A percentile compares a stretch with the other conserved stretches of the same genome.
Evolutionary conservation across 2,329 filamentous ascomycete species (phyloP).

Genomic region (Hyphodiscus sp.): DNA sequence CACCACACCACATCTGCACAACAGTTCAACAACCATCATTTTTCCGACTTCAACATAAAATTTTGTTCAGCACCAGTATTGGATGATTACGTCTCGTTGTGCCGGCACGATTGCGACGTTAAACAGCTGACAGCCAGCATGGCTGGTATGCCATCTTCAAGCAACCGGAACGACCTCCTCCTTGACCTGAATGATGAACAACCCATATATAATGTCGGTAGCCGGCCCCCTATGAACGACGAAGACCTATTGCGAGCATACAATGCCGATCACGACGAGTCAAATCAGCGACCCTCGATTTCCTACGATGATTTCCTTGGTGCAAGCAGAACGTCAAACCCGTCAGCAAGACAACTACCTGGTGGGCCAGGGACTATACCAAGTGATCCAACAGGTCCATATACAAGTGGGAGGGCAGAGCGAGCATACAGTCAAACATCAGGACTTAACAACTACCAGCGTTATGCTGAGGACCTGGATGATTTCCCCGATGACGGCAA

Average conservation of each 20-base stretch:
- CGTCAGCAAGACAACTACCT: slow-evolving; percentile 37
- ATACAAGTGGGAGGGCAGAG: slow-evolving; percentile 12
- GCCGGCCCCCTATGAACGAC: slow-evolving; percentile 72
- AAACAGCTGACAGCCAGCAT: slow-evolving; percentile 39
- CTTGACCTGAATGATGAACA: slow-evolving; percentile 69
- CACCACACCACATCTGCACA: neutral
- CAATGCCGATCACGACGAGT: slow-evolving; percentile 52
- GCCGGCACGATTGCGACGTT: slow-evolving; percentile 23
- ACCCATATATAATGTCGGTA: slow-evolving; percentile 67
- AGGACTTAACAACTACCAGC: slow-evolving; percentile 78
- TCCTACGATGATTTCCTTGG: slow-evolving; percentile 96
- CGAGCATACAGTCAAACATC: slow-evolving; percentile 61
- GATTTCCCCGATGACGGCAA: slow-evolving; percentile 72
- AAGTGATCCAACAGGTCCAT: slow-evolving; percentile 17
- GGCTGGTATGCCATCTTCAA: slow-evolving; percentile 49
- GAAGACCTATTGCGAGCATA: slow-evolving; percentile 73
- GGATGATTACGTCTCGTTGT: slow-evolving; percentile 17
- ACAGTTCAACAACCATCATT: neutral
- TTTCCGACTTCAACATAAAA: neutral
- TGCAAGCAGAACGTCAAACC: slow-evolving; percentile 45
- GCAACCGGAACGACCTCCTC: slow-evolving; percentile 50
- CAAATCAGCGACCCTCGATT: slow-evolving; percentile 69
- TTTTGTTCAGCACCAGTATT: slow-evolving; percentile 1
- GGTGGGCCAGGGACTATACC: slow-evolving; percentile 27
- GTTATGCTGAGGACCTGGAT: slow-evolving; percentile 84